Conservation (phyloP, 495 filamentous ascomycete species). For the Neurospora sp. region DNA sequence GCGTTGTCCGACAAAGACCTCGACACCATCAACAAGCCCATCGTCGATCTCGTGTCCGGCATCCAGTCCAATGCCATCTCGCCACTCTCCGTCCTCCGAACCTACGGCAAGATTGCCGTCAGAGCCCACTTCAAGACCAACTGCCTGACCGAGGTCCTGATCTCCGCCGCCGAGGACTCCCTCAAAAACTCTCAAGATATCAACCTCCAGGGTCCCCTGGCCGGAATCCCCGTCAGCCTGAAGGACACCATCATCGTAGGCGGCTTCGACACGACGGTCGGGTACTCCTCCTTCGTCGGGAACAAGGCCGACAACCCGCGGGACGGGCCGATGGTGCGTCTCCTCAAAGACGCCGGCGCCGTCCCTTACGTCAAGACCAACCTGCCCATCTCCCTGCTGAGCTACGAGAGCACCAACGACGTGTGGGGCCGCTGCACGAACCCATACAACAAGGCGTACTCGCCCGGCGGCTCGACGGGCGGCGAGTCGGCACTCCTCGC, state of each 20-base stretch:
- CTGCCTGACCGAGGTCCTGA: constrained; percentile 82
- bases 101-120: constrained; percentile 85
- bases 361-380: constrained; percentile 95
- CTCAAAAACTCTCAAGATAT: constrained; percentile 37
- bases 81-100: constrained; percentile 64
- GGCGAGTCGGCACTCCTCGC: constrained; percentile 83
- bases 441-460: constrained; percentile 74
- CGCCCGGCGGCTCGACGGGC: constrained; percentile 84
- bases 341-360: constrained; percentile 91
- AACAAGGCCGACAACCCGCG: constrained; percentile 40
- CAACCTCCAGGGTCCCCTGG: constrained; percentile 73
- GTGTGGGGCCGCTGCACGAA: constrained; percentile 78
- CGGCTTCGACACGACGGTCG: constrained; percentile 81
- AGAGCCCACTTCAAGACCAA: constrained; percentile 82
- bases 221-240: constrained; percentile 79
- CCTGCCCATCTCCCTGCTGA: constrained; percentile 80
- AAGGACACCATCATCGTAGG: constrained; percentile 82
- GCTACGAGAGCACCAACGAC: constrained; percentile 87
- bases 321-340: constrained; percentile 65
- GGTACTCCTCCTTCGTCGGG: constrained; percentile 63
- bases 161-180: constrained; percentile 75
- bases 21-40: constrained; percentile 58
- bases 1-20: constrained; percentile 52
- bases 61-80: constrained; percentile 58
- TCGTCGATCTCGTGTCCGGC: constrained; percentile 65